Conservation (phyloP, 768 basidiomycete species). For the Phallus indusiatus region DNA sequence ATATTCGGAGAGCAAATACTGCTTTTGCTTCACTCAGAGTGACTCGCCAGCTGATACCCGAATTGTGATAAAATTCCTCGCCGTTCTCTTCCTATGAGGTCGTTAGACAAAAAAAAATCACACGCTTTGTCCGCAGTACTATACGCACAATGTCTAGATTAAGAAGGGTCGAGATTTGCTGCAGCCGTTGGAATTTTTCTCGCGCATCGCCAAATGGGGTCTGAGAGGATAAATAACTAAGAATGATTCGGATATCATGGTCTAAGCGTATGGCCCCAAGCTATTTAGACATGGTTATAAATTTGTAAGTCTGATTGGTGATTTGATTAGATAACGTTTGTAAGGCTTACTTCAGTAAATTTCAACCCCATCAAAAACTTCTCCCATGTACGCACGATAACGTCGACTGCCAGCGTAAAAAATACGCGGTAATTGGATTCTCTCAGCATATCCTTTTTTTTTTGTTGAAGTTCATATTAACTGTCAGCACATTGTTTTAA, state of each 20-base stretch:
- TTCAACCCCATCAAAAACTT: constrained; percentile 70
- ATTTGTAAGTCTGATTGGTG: neutral
- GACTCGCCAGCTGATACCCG: constrained; percentile 84
- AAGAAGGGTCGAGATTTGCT: constrained; percentile 86
- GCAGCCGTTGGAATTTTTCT: constrained; percentile 85
- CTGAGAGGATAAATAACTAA: constrained; percentile 76
- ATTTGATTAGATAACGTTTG: neutral
- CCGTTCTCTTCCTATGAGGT: constrained; percentile 76
- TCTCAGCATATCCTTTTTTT: constrained; percentile 68
- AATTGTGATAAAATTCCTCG: constrained; percentile 89
- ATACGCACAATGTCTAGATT: constrained; percentile 71
- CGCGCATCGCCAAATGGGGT: constrained; percentile 83
- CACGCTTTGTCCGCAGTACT: neutral
- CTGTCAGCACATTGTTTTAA: neutral
- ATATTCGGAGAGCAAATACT: constrained; percentile 49
- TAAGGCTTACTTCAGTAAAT: constrained; percentile 70
- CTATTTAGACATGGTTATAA: constrained; percentile 30
- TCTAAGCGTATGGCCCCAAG: constrained; percentile 95
- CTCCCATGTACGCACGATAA: constrained; percentile 93
- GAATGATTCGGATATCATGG: constrained; percentile 78
- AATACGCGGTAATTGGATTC: constrained; percentile 81
- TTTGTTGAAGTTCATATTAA: neutral
- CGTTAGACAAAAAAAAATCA: neutral
- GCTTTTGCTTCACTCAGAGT: constrained; percentile 67
- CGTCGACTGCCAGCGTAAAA: constrained; percentile 78